Conservation (phyloP, 352 stramenopile genomes). For the Phytophthora cryptogea region DNA sequence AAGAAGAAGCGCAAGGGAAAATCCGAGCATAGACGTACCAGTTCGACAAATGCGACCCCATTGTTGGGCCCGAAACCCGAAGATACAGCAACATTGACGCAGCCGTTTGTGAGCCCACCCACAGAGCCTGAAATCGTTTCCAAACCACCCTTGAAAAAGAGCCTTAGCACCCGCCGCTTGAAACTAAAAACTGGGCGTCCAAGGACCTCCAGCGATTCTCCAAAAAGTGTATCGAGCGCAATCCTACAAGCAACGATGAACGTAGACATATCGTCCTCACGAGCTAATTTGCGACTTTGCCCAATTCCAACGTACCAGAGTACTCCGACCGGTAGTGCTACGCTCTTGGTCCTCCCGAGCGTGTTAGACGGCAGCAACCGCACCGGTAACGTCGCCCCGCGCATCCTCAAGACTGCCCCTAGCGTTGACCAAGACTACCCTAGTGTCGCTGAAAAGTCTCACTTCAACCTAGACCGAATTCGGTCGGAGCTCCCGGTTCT, state of each 20-base stretch:
- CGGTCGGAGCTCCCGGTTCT: slow-evolving; percentile 36
- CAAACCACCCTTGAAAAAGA: slow-evolving; percentile 10
- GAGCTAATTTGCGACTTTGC: slow-evolving; percentile 5
- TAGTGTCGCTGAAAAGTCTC: slow-evolving; percentile 6
- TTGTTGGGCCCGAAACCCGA: slow-evolving; percentile 10
- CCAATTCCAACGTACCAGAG: slow-evolving; percentile 12
- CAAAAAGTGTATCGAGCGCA: slow-evolving; percentile 20
- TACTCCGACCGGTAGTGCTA: neutral
- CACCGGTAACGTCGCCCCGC: slow-evolving; percentile 1
- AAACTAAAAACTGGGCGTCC: slow-evolving; percentile 4
- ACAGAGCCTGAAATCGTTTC: neutral
- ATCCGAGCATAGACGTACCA: slow-evolving; percentile 11
- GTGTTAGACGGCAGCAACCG: slow-evolving; percentile 19
- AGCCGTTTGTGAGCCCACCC: neutral
- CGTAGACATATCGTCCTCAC: slow-evolving; percentile 5
- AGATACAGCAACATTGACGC: slow-evolving; percentile 3
- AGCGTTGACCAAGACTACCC: slow-evolving; percentile 12
- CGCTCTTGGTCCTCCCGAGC: slow-evolving; percentile 24
- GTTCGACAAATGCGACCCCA: slow-evolving; percentile 1
- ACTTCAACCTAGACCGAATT: slow-evolving; percentile 27
- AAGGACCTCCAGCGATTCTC: slow-evolving; percentile 12
- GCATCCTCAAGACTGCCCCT: slow-evolving; percentile 30
- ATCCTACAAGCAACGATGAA: slow-evolving; percentile 24
- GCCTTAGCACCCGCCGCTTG: neutral
- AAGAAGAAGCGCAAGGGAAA: slow-evolving; percentile 29